phyloP scores from a whole-genome alignment of 2,329 filamentous ascomycete genomes.

The Akanthomyces lecanii region DNA sequence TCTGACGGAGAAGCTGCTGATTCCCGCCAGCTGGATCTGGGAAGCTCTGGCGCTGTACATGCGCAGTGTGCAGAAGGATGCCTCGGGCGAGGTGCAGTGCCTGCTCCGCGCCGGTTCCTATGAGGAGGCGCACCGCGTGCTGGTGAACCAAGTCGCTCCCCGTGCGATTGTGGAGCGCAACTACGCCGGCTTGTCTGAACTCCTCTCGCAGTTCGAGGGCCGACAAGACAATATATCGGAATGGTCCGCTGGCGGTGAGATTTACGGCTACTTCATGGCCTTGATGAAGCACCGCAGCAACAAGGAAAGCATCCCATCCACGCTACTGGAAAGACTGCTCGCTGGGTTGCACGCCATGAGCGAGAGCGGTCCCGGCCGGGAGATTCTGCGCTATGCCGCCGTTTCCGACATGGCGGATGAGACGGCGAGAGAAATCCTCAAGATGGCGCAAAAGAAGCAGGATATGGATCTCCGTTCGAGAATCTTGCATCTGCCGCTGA shows the following conservation, averaged over 20 bases:
- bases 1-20: conserved; percentile 60
- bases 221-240: conserved; percentile 59
- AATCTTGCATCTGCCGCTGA: conserved; percentile 60
- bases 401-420: conserved; percentile 76
- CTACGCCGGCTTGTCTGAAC: conserved; percentile 61
- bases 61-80: conserved; percentile 65
- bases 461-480: conserved; percentile 35
- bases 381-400: conserved; percentile 61
- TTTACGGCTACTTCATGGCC: conserved; percentile 64
- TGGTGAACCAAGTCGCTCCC: conserved; percentile 77
- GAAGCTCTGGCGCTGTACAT: conserved; percentile 81
- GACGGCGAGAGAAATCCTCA: conserved; percentile 63
- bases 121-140: conserved; percentile 77
- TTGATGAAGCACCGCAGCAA: conserved; percentile 44
- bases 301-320: conserved; percentile 37
- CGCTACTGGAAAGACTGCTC: conserved; percentile 53
- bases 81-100: conserved; percentile 68
- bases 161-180: conserved; percentile 77
- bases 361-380: conserved; percentile 37
- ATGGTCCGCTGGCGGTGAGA: conserved; percentile 75
- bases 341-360: conserved; percentile 53
- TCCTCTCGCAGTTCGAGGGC: conserved; percentile 68
- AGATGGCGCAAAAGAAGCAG: conserved; percentile 50
- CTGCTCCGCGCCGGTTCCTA: conserved; percentile 74
- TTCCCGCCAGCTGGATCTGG: conserved; percentile 79